Percentiles rank a stretch among this genome's conserved stretches.
Evolutionary conservation across 768 basidiomycete genomes (phyloP).

Genomic region (Wakefieldia striispora): DNA sequence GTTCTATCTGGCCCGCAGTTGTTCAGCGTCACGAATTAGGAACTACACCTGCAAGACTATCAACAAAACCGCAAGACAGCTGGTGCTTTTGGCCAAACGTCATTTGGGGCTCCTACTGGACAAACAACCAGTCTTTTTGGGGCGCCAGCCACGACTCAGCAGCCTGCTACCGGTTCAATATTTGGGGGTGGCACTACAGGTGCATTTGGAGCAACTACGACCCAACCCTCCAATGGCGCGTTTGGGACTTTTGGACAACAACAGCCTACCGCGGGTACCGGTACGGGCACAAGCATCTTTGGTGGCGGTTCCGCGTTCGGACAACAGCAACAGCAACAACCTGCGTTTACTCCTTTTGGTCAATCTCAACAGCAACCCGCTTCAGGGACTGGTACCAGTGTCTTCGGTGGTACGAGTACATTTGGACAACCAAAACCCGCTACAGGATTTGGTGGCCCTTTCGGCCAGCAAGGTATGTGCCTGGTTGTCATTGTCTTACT

Average conservation of each 20-base stretch:
- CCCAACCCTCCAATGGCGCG: constrained; percentile 26
- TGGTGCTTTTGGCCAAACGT: constrained; percentile 54
- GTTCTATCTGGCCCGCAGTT: not conserved
- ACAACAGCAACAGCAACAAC: constrained; percentile 32
- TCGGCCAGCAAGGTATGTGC: constrained; percentile 25
- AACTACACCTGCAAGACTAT: constrained; percentile 77
- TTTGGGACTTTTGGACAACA: constrained; percentile 37
- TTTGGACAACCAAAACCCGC: constrained; percentile 35
- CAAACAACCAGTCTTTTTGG: constrained; percentile 29
- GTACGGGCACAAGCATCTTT: constrained; percentile 41
- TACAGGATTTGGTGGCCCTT: constrained; percentile 28
- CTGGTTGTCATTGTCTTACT: not conserved
- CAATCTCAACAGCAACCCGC: constrained; percentile 39
- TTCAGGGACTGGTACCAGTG: constrained; percentile 27
- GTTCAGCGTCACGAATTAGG: constrained; percentile 38
- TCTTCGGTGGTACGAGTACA: constrained; percentile 34
- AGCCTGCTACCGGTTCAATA: constrained; percentile 29
- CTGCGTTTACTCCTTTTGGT: constrained; percentile 53
- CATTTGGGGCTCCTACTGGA: constrained; percentile 25
- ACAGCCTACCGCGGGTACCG: constrained; percentile 34
- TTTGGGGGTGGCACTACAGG: constrained; percentile 26
- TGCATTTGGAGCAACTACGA: constrained; percentile 23
- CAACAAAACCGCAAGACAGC: constrained; percentile 71
- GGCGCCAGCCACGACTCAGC: constrained; percentile 25
- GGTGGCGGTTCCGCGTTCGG: constrained; percentile 42